A percentile compares a stretch with the other conserved stretches of the same genome.
Conservation (phyloP, 2,329 filamentous ascomycete species). For the Pseudogymnoascus sp. region DNA sequence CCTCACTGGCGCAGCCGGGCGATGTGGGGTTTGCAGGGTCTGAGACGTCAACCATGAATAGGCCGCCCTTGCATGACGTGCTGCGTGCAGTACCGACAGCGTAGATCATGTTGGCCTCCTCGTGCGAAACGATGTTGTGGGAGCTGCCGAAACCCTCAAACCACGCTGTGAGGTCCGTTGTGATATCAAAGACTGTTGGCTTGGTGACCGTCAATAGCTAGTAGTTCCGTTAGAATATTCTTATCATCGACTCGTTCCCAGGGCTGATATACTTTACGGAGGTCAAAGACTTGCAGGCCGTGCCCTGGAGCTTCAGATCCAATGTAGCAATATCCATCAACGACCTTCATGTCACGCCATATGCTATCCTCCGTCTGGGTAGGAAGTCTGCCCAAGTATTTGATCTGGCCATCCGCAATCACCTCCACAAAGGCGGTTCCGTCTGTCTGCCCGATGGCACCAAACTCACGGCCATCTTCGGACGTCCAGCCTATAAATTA, state of each 20-base stretch:
- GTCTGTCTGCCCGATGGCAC: slow-evolving; percentile 40
- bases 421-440: slow-evolving; percentile 44
- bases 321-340: slow-evolving; percentile 32
- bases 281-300: slow-evolving; percentile 47
- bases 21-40: slow-evolving; percentile 38
- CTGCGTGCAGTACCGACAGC: slow-evolving; percentile 30
- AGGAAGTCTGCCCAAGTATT: slow-evolving; percentile 33
- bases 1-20: slow-evolving; percentile 38
- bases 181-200: slow-evolving; percentile 31
- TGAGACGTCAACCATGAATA: slow-evolving; percentile 42
- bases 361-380: slow-evolving; percentile 10
- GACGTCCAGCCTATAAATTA: slow-evolving; percentile 37
- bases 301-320: slow-evolving; percentile 37
- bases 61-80: slow-evolving; percentile 35
- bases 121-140: slow-evolving; percentile 36
- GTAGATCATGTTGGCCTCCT: slow-evolving; percentile 30
- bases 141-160: slow-evolving; percentile 30
- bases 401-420: slow-evolving; percentile 35
- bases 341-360: slow-evolving; percentile 33
- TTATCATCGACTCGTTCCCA: not conserved
- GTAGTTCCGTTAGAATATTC: not conserved
- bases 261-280: slow-evolving; percentile 36
- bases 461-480: slow-evolving; percentile 40
- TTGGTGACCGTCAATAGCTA: slow-evolving; percentile 14
- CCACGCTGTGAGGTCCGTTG: slow-evolving; percentile 32